Conservation (phyloP, 2,329 filamentous ascomycete species). For the Aaosphaeria arxii region DNA sequence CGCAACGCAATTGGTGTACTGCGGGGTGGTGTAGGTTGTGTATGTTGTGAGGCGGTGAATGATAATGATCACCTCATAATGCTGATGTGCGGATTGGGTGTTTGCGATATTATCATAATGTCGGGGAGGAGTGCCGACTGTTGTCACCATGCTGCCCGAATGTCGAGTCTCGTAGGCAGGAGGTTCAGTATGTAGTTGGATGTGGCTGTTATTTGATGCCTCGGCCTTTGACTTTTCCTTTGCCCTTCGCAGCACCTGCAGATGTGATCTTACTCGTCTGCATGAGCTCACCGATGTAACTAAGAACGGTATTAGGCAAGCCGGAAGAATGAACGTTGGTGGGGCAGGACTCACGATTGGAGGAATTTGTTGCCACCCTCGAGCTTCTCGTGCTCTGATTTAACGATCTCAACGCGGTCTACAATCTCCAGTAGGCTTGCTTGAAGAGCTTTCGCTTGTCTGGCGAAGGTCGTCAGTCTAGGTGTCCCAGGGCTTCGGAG, state of each 20-base stretch:
- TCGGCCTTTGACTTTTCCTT: constrained; percentile 40
- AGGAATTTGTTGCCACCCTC: constrained; percentile 96
- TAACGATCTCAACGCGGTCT: constrained; percentile 90
- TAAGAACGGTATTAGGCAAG: constrained; percentile 37
- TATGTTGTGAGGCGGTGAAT: constrained; percentile 23
- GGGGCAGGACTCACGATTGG: constrained; percentile 54
- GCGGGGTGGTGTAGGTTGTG: constrained; percentile 12
- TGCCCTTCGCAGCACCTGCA: constrained; percentile 51
- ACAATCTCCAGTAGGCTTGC: constrained; percentile 86
- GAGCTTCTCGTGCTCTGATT: constrained; percentile 92
- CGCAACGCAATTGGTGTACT: constrained; percentile 16
- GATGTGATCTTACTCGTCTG: constrained; percentile 64
- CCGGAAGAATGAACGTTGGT: neutral
- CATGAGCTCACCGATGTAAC: constrained; percentile 96
- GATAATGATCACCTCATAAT: constrained; percentile 32
- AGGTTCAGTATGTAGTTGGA: constrained; percentile 12
- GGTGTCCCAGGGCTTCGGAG: constrained; percentile 10
- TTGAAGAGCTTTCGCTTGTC: constrained; percentile 85
- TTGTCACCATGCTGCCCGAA: constrained; percentile 4
- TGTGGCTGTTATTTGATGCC: constrained; percentile 34
- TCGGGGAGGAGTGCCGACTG: constrained; percentile 23
- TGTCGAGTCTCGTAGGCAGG: constrained; percentile 5
- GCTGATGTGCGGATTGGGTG: constrained; percentile 20
- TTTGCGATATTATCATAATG: constrained; percentile 31
- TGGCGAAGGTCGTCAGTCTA: constrained; percentile 40